Evolutionary conservation across 805 yeast genomes (phyloP).

Genomic region (Torulaspora maleeae): DNA sequence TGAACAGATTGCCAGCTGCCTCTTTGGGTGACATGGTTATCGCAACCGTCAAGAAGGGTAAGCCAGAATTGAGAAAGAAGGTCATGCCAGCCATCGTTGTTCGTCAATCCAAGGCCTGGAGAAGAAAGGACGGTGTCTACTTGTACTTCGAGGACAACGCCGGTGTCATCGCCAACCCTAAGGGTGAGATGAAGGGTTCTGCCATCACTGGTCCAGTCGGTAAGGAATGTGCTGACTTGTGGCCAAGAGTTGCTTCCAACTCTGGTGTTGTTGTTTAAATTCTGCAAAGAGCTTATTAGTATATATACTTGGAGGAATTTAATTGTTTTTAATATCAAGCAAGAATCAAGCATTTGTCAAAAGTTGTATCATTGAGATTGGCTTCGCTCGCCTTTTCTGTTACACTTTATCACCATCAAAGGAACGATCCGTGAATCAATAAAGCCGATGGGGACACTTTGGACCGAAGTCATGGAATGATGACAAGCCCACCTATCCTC

Average conservation of each 20-base stretch:
- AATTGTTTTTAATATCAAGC: constrained; percentile 16
- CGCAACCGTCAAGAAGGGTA: constrained; percentile 99
- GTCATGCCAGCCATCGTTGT: constrained; percentile 99
- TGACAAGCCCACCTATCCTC: constrained; percentile 15
- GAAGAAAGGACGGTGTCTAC: constrained; percentile 99
- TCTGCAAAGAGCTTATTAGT: constrained; percentile 14
- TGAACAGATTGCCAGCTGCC: constrained; percentile 99
- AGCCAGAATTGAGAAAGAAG: constrained; percentile 99
- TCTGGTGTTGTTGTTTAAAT: constrained; percentile 99
- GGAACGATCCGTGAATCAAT: background rate
- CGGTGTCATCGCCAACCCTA: constrained; percentile 99
- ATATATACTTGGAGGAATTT: constrained; percentile 16
- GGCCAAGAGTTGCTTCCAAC: constrained; percentile 99
- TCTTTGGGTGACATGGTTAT: constrained; percentile 99
- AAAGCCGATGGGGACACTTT: background rate
- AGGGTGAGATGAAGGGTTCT: constrained; percentile 99
- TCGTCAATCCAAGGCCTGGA: constrained; percentile 99
- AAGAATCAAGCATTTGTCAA: background rate
- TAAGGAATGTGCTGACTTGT: constrained; percentile 99
- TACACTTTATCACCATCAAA: background rate
- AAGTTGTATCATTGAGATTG: too few relatives aligned
- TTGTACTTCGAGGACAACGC: constrained; percentile 99
- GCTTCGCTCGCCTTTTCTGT: too few relatives aligned
- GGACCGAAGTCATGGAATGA: constrained; percentile 3
- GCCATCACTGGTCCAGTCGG: constrained; percentile 99